Evolutionary conservation across 2,329 filamentous ascomycete species (phyloP).

Genomic region (Trichocomaceae sp.): DNA sequence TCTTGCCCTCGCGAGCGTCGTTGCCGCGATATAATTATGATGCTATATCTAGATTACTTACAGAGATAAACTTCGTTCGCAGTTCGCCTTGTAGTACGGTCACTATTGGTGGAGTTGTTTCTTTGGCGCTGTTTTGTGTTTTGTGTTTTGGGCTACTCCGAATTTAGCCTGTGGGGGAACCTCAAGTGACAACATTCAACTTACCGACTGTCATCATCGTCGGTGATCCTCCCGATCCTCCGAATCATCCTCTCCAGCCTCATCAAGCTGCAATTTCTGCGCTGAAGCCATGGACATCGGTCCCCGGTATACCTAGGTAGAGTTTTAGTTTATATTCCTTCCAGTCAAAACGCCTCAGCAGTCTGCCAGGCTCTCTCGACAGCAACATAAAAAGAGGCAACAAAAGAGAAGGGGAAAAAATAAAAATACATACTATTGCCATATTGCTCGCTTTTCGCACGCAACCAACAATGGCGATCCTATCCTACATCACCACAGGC

Average conservation of each 20-base stretch:
- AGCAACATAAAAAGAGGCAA: not conserved
- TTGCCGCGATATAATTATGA: not conserved
- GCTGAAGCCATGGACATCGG: not conserved
- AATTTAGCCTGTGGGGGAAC: not conserved
- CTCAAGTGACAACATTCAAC: no score
- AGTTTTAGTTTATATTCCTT: not conserved
- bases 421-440: no score
- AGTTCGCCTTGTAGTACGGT: no score
- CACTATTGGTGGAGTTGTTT: not conserved
- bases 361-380: not conserved
- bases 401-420: no score
- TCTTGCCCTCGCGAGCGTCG: not conserved
- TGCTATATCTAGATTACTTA: no score
- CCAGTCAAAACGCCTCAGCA: not conserved
- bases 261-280: not conserved
- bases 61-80: no score
- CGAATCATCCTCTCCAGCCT: not conserved
- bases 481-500: constrained; percentile 53
- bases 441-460: not conserved
- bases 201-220: not conserved
- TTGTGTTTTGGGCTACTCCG: not conserved
- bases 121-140: no score
- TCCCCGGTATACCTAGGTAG: not conserved
- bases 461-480: constrained; percentile 49
- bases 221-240: not conserved